Percentiles rank a stretch among this genome's conserved stretches.
Evolutionary conservation across 129 eudicot species (phyloP).

Genomic region (carrot (Daucus carota)): DNA sequence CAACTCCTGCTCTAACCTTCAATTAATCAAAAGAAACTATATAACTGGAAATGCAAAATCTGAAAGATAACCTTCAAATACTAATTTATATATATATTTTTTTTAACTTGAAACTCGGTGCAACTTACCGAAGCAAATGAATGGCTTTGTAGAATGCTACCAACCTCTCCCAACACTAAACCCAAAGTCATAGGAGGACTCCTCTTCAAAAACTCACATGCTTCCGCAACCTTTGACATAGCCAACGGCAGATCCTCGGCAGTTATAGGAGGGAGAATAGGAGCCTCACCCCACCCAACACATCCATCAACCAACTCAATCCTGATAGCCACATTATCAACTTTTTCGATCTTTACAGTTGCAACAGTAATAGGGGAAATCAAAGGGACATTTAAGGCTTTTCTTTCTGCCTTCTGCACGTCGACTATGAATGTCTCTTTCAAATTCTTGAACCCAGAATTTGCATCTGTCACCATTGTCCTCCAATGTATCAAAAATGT

Average conservation of each 20-base stretch:
- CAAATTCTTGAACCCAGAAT: conserved; percentile 47
- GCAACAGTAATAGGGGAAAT: conserved; percentile 74
- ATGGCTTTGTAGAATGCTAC: conserved; percentile 67
- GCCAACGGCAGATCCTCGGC: conserved; percentile 79
- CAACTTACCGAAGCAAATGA: conserved; percentile 72
- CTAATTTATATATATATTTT: too few species aligned
- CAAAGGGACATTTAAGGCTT: conserved; percentile 59
- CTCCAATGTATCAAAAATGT: background rate
- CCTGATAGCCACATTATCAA: conserved; percentile 70
- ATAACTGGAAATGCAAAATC: conserved; percentile 7
- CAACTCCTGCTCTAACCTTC: conserved; percentile 90
- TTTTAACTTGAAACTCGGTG: too few species aligned
- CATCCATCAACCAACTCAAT: conserved; percentile 66
- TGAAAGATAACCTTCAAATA: conserved; percentile 45
- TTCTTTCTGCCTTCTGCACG: background rate
- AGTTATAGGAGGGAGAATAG: conserved; percentile 58
- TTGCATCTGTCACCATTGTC: conserved; percentile 6
- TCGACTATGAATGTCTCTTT: conserved; percentile 34
- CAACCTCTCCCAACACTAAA: conserved; percentile 31
- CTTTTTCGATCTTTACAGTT: conserved; percentile 38
- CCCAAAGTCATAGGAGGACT: conserved; percentile 42
- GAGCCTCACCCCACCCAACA: conserved; percentile 94
- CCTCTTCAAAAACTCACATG: conserved; percentile 39
- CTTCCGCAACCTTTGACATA: conserved; percentile 49
- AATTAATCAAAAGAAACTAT: conserved; percentile 12